Percentiles rank a stretch among this genome's conserved stretches.
These are phyloP conservation scores for Cercophora samala DNA, from an alignment of 495 filamentous ascomycete species.

Conservation along the genomic window DNA sequence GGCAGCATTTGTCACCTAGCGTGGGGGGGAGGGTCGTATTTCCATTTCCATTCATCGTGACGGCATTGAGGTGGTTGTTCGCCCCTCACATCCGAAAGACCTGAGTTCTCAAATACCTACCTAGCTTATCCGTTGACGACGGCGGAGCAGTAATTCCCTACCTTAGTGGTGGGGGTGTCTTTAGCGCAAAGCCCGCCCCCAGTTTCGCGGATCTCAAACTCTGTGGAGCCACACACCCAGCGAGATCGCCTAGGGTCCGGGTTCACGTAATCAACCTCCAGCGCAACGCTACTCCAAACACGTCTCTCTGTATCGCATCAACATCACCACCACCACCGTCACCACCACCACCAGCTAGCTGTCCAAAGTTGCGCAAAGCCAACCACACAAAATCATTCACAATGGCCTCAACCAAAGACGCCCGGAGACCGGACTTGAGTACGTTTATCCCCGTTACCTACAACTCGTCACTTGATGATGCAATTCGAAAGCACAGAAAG, in stretches of 20 bases:
- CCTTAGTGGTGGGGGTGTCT: neutral
- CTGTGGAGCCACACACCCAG: neutral
- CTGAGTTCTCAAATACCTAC: neutral
- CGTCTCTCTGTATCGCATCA: constrained; percentile 7
- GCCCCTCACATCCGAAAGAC: neutral
- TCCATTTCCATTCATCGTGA: neutral
- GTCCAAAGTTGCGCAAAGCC: neutral
- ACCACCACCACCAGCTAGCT: neutral
- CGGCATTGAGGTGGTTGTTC: neutral
- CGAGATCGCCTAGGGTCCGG: neutral
- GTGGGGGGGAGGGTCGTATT: neutral
- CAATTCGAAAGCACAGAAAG: constrained; percentile 3
- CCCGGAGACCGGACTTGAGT: constrained; percentile 83
- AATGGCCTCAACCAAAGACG: constrained; percentile 80
- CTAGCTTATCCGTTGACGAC: neutral
- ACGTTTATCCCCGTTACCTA: constrained; percentile 28
- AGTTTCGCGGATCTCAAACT: neutral
- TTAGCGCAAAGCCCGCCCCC: neutral
- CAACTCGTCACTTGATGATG: neutral
- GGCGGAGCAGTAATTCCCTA: too few relatives aligned
- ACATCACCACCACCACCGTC: constrained; percentile 2
- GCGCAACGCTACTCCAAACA: constrained; percentile 5
- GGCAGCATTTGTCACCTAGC: neutral
- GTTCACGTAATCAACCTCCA: neutral
- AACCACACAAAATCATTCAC: constrained; percentile 12